Base-by-base conservation (phyloP, 257 asterid genomes). In the Solanum habrochaites region DNA sequence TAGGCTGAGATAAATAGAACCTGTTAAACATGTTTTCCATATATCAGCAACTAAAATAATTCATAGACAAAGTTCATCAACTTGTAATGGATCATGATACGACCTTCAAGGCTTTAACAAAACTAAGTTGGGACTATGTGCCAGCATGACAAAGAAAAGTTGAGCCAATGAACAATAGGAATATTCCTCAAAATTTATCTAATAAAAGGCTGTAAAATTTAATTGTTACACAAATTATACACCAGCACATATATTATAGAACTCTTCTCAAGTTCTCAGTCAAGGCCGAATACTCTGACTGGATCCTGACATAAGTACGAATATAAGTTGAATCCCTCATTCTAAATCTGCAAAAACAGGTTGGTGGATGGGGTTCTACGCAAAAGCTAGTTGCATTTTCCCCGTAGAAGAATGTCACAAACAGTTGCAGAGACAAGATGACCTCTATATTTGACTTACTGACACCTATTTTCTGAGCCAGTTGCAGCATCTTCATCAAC, bases 361-460 rank as follows among this genome's bases (percentile, higher is more conserved):
- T 11, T 74, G 82, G 21, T 40, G 11, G 3, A 74, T 40, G 82
- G 82, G 58, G 23, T 74, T 74, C 10, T 40, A 23, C 49, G 21
- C 39, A 21, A 39, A 74, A 74, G 7, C 56, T 73, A 73, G 49
- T 74, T 23, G 45, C 58, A n/a, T 83, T 83, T 6, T 94, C 45
- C 95, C 94, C 56, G 83, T 89, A 71, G 89, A 91, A 32, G 92
- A 92, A 18, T 92, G 94, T 95, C 91, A 90, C 85, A 86, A 77
- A 32, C 60, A 85, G 37, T 47, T 23, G 43, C n/a, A 84, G 40
- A 85, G 74, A 85, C 45, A 23, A 70, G 56, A 85, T 20, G 49
- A 60, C 47, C 3, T 2, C 85, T 90, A 87, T 71, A 72, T 72
- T 11, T 37, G 21, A 43, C 39, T 72, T 72, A 72, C n/a, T 10